A percentile compares a stretch with the other conserved stretches of the same genome.
phyloP scores from a whole-genome alignment of 2,329 filamentous ascomycete genomes.

The Coccinonectria pachysandricola region DNA sequence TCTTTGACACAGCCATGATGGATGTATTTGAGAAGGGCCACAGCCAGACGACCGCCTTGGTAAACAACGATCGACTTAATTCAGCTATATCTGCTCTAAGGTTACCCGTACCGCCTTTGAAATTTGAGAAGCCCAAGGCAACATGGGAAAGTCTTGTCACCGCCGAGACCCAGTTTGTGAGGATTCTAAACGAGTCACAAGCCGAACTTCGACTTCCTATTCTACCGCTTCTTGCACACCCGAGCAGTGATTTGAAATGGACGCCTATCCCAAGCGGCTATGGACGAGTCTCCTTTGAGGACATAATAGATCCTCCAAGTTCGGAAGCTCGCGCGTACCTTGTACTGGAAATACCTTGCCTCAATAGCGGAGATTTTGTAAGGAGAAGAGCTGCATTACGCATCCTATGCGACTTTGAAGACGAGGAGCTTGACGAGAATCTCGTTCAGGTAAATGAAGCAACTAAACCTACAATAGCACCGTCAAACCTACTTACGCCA shows the following conservation, averaged over 20 bases:
- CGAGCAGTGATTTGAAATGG: constrained; percentile 17
- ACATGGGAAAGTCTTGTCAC: constrained; percentile 3
- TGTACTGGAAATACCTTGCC: constrained; percentile 1
- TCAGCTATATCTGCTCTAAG: constrained; percentile 16
- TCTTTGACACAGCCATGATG: constrained; percentile 18
- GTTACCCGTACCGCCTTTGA: constrained; percentile 20
- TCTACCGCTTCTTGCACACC: not conserved
- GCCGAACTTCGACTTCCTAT: constrained; percentile 3
- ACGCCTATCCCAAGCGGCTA: constrained; percentile 8
- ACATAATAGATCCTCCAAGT: constrained; percentile 7
- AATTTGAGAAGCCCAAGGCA: constrained; percentile 16
- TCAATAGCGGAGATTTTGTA: too few species aligned
- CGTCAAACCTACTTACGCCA: too few species aligned
- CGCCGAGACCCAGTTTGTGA: constrained; percentile 16
- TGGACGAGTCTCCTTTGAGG: constrained; percentile 3
- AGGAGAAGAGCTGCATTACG: too few species aligned
- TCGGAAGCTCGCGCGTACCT: constrained; percentile 7
- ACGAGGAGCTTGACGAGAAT: too few species aligned
- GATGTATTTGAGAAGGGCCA: constrained; percentile 10
- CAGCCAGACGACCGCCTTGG: constrained; percentile 2
- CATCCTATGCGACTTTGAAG: too few species aligned
- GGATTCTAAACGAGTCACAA: constrained; percentile 10
- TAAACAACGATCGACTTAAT: constrained; percentile 21
- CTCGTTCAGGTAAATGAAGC: too few species aligned
- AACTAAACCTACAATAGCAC: too few species aligned